Percentiles rank a stretch among this genome's conserved stretches.
Evolutionary conservation across 768 basidiomycete genomes (phyloP).

Genomic region (Phylloporus sp.): DNA sequence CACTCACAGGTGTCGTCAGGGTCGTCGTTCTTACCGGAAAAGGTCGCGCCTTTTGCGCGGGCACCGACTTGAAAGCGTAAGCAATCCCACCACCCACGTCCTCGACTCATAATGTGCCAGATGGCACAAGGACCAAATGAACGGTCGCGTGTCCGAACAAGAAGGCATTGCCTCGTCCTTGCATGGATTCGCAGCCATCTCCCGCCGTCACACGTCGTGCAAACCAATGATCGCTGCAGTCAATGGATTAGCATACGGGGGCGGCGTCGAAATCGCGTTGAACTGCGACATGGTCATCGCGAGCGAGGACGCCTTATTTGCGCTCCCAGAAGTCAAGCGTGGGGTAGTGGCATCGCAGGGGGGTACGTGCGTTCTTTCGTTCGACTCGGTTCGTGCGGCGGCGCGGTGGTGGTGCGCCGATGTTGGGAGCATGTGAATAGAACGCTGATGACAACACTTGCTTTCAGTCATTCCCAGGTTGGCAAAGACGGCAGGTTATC

Average conservation of each 20-base stretch:
- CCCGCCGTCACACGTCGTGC: slow-evolving; percentile 51
- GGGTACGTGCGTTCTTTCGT: slow-evolving; percentile 38
- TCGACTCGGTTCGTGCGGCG: neutral
- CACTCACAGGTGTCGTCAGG: slow-evolving; percentile 37
- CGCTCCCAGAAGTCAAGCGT: slow-evolving; percentile 71
- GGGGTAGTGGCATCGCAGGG: slow-evolving; percentile 72
- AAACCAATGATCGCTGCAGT: slow-evolving; percentile 83
- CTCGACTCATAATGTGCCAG: slow-evolving; percentile 29
- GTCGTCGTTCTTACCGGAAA: slow-evolving; percentile 69
- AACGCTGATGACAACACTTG: slow-evolving; percentile 11
- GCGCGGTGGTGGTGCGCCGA: neutral
- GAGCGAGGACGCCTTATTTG: slow-evolving; percentile 60
- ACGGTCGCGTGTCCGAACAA: slow-evolving; percentile 41
- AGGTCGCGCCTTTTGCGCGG: slow-evolving; percentile 72
- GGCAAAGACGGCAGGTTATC: slow-evolving; percentile 62
- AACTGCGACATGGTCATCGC: slow-evolving; percentile 79
- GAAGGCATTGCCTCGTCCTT: slow-evolving; percentile 35
- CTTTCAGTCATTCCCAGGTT: slow-evolving; percentile 62
- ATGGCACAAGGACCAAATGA: slow-evolving; percentile 53
- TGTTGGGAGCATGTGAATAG: slow-evolving; percentile 1
- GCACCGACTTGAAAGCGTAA: slow-evolving; percentile 72
- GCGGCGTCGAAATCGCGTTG: slow-evolving; percentile 60
- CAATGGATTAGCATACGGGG: slow-evolving; percentile 66
- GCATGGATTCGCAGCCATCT: slow-evolving; percentile 70
- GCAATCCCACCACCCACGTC: slow-evolving; percentile 20